phyloP scores from a whole-genome alignment of 495 filamentous ascomycete genomes.

The Astrothelium subdiscretum region DNA sequence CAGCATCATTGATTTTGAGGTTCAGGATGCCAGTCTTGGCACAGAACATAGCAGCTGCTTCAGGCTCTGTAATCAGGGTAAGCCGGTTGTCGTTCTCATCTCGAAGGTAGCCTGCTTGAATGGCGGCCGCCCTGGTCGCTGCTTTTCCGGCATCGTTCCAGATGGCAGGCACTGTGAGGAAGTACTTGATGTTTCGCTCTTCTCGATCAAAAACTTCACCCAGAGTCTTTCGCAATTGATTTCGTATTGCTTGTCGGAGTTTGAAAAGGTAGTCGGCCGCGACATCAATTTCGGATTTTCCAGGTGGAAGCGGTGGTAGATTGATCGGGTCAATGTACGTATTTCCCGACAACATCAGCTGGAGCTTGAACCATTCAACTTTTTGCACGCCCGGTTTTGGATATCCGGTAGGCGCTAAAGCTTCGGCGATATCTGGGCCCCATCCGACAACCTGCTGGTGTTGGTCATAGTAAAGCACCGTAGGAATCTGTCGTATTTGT shows the following conservation, averaged over 20 bases:
- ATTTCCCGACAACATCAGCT: constrained; percentile 67
- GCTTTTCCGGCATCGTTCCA: constrained; percentile 71
- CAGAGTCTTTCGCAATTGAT: constrained; percentile 62
- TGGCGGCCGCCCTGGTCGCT: constrained; percentile 57
- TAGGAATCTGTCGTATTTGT: constrained; percentile 46
- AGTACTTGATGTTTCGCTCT: constrained; percentile 64
- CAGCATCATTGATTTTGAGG: constrained; percentile 61
- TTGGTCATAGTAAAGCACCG: constrained; percentile 64
- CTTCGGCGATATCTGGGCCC: constrained; percentile 67
- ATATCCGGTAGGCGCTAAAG: constrained; percentile 60
- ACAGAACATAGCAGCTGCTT: constrained; percentile 63
- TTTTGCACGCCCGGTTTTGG: constrained; percentile 67
- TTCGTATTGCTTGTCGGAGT: constrained; percentile 61
- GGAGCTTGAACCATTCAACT: constrained; percentile 71
- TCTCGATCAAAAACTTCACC: constrained; percentile 67
- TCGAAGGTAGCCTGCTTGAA: constrained; percentile 61
- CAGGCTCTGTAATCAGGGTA: constrained; percentile 60
- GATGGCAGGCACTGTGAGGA: constrained; percentile 61
- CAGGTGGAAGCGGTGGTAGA: constrained; percentile 60
- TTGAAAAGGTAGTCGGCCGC: constrained; percentile 69
- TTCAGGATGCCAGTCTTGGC: constrained; percentile 63
- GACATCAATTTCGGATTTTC: constrained; percentile 68
- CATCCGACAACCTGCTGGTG: constrained; percentile 68
- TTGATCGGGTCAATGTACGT: constrained; percentile 73
- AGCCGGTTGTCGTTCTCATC: constrained; percentile 67